Evolutionary conservation across 495 filamentous ascomycete species (phyloP), one percentile per base, ranked within the genome.

Genomic region (Penicillium pancosmium): DNA sequence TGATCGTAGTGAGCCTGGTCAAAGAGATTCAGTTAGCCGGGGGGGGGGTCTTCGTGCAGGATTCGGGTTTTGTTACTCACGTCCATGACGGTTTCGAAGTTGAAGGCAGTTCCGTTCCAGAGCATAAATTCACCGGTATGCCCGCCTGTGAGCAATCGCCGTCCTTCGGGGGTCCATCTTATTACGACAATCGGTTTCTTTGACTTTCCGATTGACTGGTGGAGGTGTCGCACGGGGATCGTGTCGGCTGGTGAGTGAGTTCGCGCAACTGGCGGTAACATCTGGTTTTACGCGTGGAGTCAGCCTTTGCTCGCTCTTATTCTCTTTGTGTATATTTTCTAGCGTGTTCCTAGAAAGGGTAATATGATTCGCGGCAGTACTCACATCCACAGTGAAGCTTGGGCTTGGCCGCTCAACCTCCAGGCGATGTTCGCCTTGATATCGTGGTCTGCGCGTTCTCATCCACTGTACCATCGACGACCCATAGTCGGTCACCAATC

Each of bases 81-180:
- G 73, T 96, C 92, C 90, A 96, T 95, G 40, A 97, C 97, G 1
- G 94, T 98, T 77, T 98, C 94, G 66, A 98, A 98, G 70, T 98
- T 98, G 80, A 98, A 98, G 1, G 91, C 94, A 48, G 91, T 97
- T 57, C 94, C 94, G 71, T 98, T 98, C 94, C 94, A 98, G 4
- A 98, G 76, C 49, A 95, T 98, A 65, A 98, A 98, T 71, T 98
- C 94, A 55, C 94, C 94, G 66, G 93, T 98, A 68, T 91, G 93
- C 2, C 91, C 93, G 19, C 91, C 94, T 0, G 94, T 98, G 66
- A 98, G 80, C 47, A 98, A 74, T 59, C 94, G 81, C 59, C 94
- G 85, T 38, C 94, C 94, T 76, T 98, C 94, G 0, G 94, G 94
- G 3, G 94, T 98, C 94, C 94, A 98, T 76, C 89, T 82, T 46